Evolutionary conservation across 73 alveolate species (phyloP), one percentile per base, ranked within the genome.

Genomic region (Paramecium primaurelia): DNA sequence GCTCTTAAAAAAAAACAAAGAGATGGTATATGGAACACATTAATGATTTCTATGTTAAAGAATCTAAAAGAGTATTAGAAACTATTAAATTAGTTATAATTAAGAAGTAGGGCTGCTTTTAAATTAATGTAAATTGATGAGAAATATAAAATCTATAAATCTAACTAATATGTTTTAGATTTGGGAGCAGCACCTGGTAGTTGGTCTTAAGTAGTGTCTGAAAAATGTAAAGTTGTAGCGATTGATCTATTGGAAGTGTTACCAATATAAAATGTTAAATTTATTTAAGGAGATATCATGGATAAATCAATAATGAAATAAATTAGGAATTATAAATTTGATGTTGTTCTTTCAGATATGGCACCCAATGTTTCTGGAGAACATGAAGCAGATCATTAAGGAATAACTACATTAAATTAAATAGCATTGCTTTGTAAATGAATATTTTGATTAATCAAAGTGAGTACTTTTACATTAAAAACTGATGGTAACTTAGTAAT

Each of bases 171-270:
- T 2, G 97, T 95, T 1, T 73, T 97, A 30, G 99, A 97, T 86
- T 77, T 97, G 10, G 99, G 99, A 11, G 95, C 98, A 18, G 97
- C 98, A 4, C 99, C 99, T n/a, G 99, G 99, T 11, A 96, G 98
- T 28, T 97, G 99, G 98, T 93, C 97, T 37, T 94, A 97, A 93
- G 96, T 95, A 16, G 95, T 94, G 6, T 77, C 94, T 2, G 95
- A 95, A 30, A 68, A 92, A 25, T 92, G 86, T 18, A 69, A 86
- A 44, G 96, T 96, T 1, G 92, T 94, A 4, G 97, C 97, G 1
- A 95, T 96, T 4, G 99, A 97, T 90, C 58, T 95, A 18, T 75
- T 93, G 25, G 45, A 86, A 47, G 92, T 97, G 92, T 77, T 42
- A 10, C 93, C 94, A 38, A 92, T 96, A n/a, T 34, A 80, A 54